Base-by-base conservation (phyloP, 768 basidiomycete genomes). In the Phylloporus sp. region DNA sequence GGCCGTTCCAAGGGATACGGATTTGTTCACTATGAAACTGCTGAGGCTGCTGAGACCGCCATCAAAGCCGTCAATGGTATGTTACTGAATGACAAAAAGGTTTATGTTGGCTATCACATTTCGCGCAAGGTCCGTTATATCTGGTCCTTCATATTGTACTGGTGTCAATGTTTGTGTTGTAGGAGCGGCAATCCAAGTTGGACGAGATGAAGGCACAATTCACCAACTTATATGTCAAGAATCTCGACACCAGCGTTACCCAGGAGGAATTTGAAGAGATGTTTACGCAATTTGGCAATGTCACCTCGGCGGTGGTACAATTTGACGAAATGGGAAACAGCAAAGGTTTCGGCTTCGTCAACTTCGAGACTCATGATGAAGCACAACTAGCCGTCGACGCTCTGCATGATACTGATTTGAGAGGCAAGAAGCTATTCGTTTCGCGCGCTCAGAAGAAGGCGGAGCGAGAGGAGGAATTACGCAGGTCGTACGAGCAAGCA, bases 1-100 rank as follows among this genome's bases (percentile, higher is more conserved):
- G 97, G 95, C 52, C 86, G 87, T 62, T 95, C 94, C 60, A 92
- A 91, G 71, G 97, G 97, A 57, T 99, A 98, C 68, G 97, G 95
- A 36, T 99, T 95, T 72, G 97, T 99, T 51, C 97, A 99, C 71
- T 99, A 98, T 73, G 94, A 97, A 75, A 97, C 94, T 50, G 89
- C 88, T 45, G 97, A 98, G 72, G 90, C 95, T 18, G 94, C 95
- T 53, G 91, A 95, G 13, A 84, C 80, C 45, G 97, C 97, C 59
- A 97, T 99, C 80, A 95, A 97, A 73, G 88, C 92, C 49, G 97
- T 98, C 68, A 97, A 99, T 69, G 94, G 95, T 59, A 99, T 99
- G 97, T 72, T 99, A 59, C 78, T 99, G 69, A 98, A 98, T 73
- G 97, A 99, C 79, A 97, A 97, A 76, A 97, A 98, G 78, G 97